Evolutionary conservation across 192 early-diverging fungal genomes (phyloP).

Genomic region (Coemansia sp.): DNA sequence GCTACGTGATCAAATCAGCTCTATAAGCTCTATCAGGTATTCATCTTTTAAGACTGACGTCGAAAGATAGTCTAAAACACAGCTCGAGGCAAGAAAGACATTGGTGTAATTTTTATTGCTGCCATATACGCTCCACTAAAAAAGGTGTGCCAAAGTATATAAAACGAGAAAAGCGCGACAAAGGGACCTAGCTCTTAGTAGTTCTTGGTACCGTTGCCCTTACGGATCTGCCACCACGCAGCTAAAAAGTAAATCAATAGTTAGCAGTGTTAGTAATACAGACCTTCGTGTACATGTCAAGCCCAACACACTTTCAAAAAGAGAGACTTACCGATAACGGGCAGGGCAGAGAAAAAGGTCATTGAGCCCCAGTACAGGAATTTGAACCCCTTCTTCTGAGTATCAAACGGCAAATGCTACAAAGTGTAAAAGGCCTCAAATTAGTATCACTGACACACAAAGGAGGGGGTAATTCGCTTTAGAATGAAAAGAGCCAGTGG

Average conservation of each 20-base stretch:
- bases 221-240: conserved; percentile 57
- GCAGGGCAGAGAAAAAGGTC: conserved; percentile 34
- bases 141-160: neutral
- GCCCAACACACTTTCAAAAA: neutral
- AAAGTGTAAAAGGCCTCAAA: neutral
- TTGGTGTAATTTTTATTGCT: neutral
- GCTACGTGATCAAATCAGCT: neutral
- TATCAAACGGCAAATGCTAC: conserved; percentile 56
- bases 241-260: conserved; percentile 22
- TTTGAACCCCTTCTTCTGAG: conserved; percentile 54
- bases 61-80: too few species aligned
- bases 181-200: conserved; percentile 24
- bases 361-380: conserved; percentile 54
- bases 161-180: neutral
- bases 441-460: conserved; percentile 5
- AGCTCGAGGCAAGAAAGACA: neutral
- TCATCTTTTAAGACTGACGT: too few species aligned
- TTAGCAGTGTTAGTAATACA: neutral
- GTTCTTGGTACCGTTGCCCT: conserved; percentile 51
- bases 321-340: conserved; percentile 37
- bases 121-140: neutral
- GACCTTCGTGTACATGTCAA: neutral
- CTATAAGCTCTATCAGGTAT: neutral
- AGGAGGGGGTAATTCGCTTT: neutral
- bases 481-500: neutral